Evolutionary conservation across 768 basidiomycete species (phyloP).

Genomic region (Mycena amicta): DNA sequence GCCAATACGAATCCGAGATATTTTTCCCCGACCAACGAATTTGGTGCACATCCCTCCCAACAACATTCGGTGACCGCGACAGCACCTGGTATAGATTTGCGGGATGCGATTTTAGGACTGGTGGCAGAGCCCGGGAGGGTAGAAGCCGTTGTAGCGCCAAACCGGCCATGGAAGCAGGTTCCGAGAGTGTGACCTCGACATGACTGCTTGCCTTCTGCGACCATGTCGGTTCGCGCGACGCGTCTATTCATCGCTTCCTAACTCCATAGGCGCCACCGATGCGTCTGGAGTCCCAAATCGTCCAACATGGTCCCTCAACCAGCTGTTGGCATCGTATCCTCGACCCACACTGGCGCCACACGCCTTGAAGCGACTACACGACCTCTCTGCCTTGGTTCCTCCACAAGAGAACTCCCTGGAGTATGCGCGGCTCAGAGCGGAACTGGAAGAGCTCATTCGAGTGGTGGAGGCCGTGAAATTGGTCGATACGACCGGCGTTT

Average conservation of each 20-base stretch:
- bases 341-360: conserved; percentile 58
- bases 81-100: conserved; percentile 76
- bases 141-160: conserved; percentile 56
- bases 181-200: conserved; percentile 20
- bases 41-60: conserved; percentile 73
- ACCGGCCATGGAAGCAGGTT: conserved; percentile 35
- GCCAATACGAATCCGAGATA: conserved; percentile 72
- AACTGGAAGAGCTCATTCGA: conserved; percentile 71
- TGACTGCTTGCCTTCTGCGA: conserved; percentile 18
- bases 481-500: conserved; percentile 46
- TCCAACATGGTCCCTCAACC: conserved; percentile 81
- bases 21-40: conserved; percentile 72
- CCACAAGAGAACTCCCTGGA: conserved; percentile 61
- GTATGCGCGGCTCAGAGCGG: conserved; percentile 51
- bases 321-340: conserved; percentile 77
- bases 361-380: conserved; percentile 66
- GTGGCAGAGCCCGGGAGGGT: conserved; percentile 55
- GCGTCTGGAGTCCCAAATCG: conserved; percentile 61
- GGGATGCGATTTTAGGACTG: conserved; percentile 56
- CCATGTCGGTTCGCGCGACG: conserved; percentile 24
- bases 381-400: conserved; percentile 71
- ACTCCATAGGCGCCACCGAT: conserved; percentile 55
- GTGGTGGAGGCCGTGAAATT: conserved; percentile 83
- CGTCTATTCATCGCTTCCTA: conserved; percentile 15
- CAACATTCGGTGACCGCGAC: conserved; percentile 63